These are phyloP conservation scores for Thermoascus crustaceus DNA, from an alignment of 2,329 filamentous ascomycete species.

Conservation along the genomic window DNA sequence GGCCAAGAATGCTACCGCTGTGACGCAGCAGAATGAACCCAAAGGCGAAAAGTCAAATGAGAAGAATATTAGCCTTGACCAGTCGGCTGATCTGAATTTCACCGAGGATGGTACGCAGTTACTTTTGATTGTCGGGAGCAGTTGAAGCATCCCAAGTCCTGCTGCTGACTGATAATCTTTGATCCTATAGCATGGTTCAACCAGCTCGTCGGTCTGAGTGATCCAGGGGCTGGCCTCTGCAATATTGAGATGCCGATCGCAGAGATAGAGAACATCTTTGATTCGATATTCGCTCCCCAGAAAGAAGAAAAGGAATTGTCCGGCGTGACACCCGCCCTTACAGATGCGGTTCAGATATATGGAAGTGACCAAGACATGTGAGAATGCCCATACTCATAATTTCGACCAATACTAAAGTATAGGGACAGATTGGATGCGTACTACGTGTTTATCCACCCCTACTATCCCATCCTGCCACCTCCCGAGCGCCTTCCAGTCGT, in stretches of 20 bases:
- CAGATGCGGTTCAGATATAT: constrained; percentile 34
- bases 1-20: neutral
- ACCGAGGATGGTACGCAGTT: constrained; percentile 1
- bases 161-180: neutral
- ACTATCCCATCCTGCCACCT: constrained; percentile 22
- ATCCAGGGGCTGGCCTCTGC: constrained; percentile 42
- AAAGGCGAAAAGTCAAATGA: neutral
- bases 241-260: constrained; percentile 39
- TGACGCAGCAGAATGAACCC: neutral
- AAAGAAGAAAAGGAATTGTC: neutral
- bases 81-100: neutral
- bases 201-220: constrained; percentile 22
- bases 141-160: constrained; percentile 49
- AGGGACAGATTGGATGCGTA: constrained; percentile 20
- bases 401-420: neutral
- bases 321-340: neutral
- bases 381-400: constrained; percentile 12
- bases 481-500: constrained; percentile 10
- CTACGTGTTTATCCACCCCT: constrained; percentile 24
- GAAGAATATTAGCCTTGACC: neutral
- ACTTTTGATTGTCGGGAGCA: neutral
- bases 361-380: constrained; percentile 36
- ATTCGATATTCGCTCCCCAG: constrained; percentile 21
- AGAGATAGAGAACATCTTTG: constrained; percentile 44
- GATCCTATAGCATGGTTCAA: constrained; percentile 12